phyloP scores from a whole-genome alignment of 2,329 filamentous ascomycete genomes.

The Blastomyces parvus region DNA sequence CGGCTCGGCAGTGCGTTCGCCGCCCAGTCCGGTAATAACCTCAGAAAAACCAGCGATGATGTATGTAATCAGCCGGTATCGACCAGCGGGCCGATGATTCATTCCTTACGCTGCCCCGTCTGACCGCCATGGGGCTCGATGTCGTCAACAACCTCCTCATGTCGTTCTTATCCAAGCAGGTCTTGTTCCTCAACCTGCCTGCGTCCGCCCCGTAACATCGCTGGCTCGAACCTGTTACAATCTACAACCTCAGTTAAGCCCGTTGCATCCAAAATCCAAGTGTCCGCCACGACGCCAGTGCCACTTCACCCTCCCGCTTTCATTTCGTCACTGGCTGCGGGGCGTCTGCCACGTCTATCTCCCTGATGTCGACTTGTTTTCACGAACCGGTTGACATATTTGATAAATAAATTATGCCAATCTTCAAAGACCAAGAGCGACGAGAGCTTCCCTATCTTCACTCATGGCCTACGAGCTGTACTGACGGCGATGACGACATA shows the following conservation, averaged over 20 bases:
- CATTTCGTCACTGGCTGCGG: constrained; percentile 8
- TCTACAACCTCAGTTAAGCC: not conserved
- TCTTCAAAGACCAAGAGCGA: constrained; percentile 25
- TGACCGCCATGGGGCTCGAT: constrained; percentile 2
- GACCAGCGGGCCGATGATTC: not conserved
- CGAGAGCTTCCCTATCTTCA: constrained; percentile 23
- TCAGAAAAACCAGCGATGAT: not conserved
- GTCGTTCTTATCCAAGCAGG: not conserved
- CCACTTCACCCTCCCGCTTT: constrained; percentile 13
- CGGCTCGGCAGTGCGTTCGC: not conserved
- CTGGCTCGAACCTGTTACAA: not conserved
- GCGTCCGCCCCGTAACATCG: not conserved
- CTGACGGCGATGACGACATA: constrained; percentile 10
- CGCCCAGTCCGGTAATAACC: not conserved
- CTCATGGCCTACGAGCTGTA: constrained; percentile 11
- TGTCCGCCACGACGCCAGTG: constrained; percentile 13
- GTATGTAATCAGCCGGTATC: constrained; percentile 4
- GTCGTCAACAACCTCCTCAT: constrained; percentile 1
- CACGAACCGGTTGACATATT: constrained; percentile 7
- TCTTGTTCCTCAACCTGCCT: not conserved
- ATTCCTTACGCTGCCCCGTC: not conserved
- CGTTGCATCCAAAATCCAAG: not conserved
- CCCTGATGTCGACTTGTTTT: constrained; percentile 1
- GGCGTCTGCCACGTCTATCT: constrained; percentile 16
- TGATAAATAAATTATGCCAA: constrained; percentile 20